These are phyloP conservation scores for Detonula confervacea DNA, from an alignment of 352 stramenopile species.

Conservation along the genomic window DNA sequence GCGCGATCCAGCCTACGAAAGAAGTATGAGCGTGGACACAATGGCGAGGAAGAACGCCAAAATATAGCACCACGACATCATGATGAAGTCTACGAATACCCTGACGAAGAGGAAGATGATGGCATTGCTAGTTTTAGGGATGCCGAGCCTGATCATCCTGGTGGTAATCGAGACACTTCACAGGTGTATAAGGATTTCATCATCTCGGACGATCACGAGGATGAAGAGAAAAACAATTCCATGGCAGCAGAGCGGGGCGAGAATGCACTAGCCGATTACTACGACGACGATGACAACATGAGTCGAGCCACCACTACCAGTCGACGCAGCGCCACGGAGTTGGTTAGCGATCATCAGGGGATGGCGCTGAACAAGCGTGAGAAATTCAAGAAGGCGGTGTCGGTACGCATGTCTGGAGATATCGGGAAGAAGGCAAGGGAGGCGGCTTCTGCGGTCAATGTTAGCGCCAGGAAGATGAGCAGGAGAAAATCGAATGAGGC, in stretches of 20 bases:
- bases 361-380: neutral
- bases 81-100: neutral
- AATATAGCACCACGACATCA: too few species aligned
- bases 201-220: slow-evolving; percentile 5
- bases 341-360: slow-evolving; percentile 5
- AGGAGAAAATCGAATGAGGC: neutral
- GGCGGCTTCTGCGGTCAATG: slow-evolving; percentile 1
- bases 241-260: too few species aligned
- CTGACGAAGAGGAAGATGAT: neutral
- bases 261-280: too few species aligned
- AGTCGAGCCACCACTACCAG: neutral
- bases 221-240: slow-evolving; percentile 4
- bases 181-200: neutral
- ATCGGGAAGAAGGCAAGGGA: neutral
- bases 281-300: slow-evolving; percentile 9
- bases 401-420: neutral
- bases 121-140: neutral
- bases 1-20: neutral
- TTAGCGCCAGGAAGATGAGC: slow-evolving; percentile 3
- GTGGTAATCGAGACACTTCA: neutral
- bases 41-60: neutral
- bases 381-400: slow-evolving; percentile 3
- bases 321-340: slow-evolving; percentile 4
- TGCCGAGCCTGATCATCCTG: neutral
- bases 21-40: neutral